A percentile compares a stretch with the other conserved stretches of the same genome.
Conservation (phyloP, 139 green algal species). For the Tetratostichococcus sp. region DNA sequence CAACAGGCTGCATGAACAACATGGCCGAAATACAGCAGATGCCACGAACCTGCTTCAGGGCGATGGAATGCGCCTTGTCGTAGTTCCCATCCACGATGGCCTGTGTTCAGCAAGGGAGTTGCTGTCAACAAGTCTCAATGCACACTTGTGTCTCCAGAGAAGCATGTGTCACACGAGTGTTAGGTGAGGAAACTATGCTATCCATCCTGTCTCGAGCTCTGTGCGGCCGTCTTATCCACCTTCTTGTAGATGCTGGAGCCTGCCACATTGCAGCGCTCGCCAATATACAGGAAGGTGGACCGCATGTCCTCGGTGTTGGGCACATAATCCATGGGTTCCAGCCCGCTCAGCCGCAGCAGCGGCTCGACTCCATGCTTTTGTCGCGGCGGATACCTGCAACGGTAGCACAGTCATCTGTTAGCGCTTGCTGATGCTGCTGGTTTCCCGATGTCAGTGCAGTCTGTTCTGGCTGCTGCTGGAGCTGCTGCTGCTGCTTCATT, state of each 20-base stretch:
- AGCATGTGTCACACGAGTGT: no score
- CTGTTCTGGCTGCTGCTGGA: no score
- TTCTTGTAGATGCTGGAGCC: slow-evolving; percentile 97
- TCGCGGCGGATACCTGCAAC: slow-evolving; percentile 57
- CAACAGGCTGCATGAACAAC: no score
- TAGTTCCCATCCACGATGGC: slow-evolving; percentile 84
- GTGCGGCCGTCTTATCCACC: no score
- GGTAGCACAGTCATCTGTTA: no score
- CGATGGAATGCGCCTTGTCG: slow-evolving; percentile 90
- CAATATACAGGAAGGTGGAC: slow-evolving; percentile 90
- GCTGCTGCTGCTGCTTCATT: no score
- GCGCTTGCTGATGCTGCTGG: no score
- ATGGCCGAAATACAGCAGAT: no score
- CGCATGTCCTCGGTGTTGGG: slow-evolving; percentile 73
- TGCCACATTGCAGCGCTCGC: slow-evolving; percentile 97
- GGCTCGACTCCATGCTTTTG: slow-evolving; percentile 47
- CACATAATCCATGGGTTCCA: slow-evolving; percentile 94
- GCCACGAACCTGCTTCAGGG: slow-evolving; percentile 78
- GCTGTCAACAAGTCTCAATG: slow-evolving; percentile 21
- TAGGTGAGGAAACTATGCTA: no score
- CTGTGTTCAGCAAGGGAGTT: slow-evolving; percentile 17
- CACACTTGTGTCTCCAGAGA: no score
- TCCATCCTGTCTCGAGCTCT: no score
- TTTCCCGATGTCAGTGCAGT: no score
- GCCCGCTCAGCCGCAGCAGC: slow-evolving; percentile 86